Conservation (phyloP, 176 grass and related monocot species). For the Miscanthus lutarioriparius region DNA sequence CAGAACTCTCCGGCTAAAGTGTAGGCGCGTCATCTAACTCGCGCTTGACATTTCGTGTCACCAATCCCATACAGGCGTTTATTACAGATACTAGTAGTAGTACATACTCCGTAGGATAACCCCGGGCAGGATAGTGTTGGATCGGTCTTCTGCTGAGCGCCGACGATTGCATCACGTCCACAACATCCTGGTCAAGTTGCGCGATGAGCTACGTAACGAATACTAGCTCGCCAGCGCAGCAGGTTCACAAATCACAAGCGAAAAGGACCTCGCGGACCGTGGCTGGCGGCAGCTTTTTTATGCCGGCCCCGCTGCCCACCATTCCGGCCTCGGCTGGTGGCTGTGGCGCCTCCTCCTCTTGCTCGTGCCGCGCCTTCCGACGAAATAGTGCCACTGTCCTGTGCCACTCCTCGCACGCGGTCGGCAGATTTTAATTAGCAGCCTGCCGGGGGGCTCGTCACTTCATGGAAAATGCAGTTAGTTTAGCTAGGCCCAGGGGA, state of each 20-base stretch:
- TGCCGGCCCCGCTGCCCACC: slow-evolving; percentile 5
- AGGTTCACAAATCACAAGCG: neutral
- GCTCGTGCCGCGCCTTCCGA: slow-evolving; percentile 2
- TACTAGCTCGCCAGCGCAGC: neutral
- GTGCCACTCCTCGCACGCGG: neutral
- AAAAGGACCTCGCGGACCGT: neutral
- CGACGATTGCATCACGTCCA: slow-evolving; percentile 49
- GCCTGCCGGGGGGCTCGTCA: neutral
- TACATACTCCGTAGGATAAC: neutral
- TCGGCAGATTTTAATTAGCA: neutral
- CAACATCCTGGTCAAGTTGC: slow-evolving; percentile 20
- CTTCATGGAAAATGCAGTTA: neutral
- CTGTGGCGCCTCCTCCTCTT: neutral
- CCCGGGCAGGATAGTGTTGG: neutral
- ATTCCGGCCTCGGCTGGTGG: neutral
- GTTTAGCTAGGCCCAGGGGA: neutral
- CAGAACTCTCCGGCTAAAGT: neutral
- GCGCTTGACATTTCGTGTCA: slow-evolving; percentile 37
- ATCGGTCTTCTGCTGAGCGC: slow-evolving; percentile 30
- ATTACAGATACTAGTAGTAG: neutral
- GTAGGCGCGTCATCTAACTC: neutral
- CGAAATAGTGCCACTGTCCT: slow-evolving; percentile 3
- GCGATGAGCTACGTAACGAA: neutral
- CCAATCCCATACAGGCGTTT: slow-evolving; percentile 23
- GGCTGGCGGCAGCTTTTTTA: slow-evolving; percentile 10